These are phyloP conservation scores for Daldinia decipiens DNA, from an alignment of 495 filamentous ascomycete species.

Conservation along the genomic window DNA sequence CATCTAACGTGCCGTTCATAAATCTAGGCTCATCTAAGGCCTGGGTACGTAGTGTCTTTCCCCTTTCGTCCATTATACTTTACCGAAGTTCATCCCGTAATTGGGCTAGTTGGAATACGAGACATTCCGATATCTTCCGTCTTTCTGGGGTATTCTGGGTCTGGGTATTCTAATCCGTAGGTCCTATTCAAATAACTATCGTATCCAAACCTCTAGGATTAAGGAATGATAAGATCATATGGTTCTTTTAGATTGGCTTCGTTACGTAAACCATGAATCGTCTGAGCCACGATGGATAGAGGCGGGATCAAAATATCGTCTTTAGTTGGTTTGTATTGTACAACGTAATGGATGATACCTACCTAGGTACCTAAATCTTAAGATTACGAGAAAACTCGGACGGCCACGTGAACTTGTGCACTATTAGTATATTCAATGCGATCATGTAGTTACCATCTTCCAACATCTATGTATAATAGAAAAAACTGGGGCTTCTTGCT, in stretches of 20 bases:
- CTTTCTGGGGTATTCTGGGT: slow-evolving; percentile 14
- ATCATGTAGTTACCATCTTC: slow-evolving; percentile 18
- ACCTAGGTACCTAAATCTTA: no score
- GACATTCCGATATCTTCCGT: slow-evolving; percentile 37
- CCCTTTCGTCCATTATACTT: slow-evolving; percentile 21
- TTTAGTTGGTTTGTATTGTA: neutral
- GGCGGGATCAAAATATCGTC: slow-evolving; percentile 12
- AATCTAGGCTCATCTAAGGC: slow-evolving; percentile 18
- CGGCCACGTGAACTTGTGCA: slow-evolving; percentile 16
- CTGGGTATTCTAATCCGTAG: no score
- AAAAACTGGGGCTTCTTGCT: neutral
- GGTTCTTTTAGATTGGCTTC: slow-evolving; percentile 13
- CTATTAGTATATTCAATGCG: neutral
- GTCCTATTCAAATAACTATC: slow-evolving; percentile 17
- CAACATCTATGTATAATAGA: neutral
- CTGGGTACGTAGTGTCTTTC: slow-evolving; percentile 12
- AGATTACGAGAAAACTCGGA: slow-evolving; percentile 24
- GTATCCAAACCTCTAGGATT: slow-evolving; percentile 9
- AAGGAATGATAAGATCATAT: slow-evolving; percentile 24
- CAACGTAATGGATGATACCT: slow-evolving; percentile 31
- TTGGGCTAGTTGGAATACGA: slow-evolving; percentile 36
- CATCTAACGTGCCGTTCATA: slow-evolving; percentile 30
- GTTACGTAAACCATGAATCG: slow-evolving; percentile 33
- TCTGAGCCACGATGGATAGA: slow-evolving; percentile 35
- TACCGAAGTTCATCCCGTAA: slow-evolving; percentile 46